phyloP scores from a whole-genome alignment of 106 monocot species.

The Xerophyta viscosa region DNA sequence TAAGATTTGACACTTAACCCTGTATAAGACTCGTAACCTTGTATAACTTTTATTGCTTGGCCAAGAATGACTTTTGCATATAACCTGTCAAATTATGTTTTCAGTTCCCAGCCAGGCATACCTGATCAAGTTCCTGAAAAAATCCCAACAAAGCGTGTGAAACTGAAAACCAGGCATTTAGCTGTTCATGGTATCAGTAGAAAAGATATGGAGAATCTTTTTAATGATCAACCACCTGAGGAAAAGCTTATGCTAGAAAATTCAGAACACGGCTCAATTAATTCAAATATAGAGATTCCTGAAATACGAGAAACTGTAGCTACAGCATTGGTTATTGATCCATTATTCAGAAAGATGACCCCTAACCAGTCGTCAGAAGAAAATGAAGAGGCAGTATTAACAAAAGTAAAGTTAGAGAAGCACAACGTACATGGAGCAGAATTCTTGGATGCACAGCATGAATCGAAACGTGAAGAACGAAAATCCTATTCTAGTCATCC shows the following conservation, averaged over 20 bases:
- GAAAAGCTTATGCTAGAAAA: conserved; percentile 22
- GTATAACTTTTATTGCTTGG: too few relatives aligned
- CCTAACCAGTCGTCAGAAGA: conserved; percentile 11
- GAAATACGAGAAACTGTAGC: conserved; percentile 25
- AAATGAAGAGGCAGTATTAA: conserved; percentile 6
- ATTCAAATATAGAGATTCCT: conserved; percentile 18
- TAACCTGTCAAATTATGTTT: neutral
- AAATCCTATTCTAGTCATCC: neutral
- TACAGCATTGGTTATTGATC: conserved; percentile 11
- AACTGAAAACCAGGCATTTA: conserved; percentile 45
- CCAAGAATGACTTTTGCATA: too few relatives aligned
- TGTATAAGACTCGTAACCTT: too few relatives aligned
- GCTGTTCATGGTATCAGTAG: conserved; percentile 17
- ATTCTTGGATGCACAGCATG: conserved; percentile 3
- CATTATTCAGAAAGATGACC: conserved; percentile 10
- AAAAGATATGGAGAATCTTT: conserved; percentile 44
- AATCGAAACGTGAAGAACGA: conserved; percentile 4
- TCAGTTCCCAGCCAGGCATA: conserved; percentile 25
- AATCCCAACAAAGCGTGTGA: conserved; percentile 32
- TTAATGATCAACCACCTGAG: conserved; percentile 35
- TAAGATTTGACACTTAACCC: too few relatives aligned
- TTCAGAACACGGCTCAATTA: conserved; percentile 16
- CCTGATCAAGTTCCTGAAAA: conserved; percentile 38
- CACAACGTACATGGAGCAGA: conserved; percentile 5
- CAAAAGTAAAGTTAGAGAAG: conserved; percentile 9